Evolutionary conservation across 257 asterid species (phyloP), one percentile per base, ranked within the genome.

Genomic region (Apocynum venetum): DNA sequence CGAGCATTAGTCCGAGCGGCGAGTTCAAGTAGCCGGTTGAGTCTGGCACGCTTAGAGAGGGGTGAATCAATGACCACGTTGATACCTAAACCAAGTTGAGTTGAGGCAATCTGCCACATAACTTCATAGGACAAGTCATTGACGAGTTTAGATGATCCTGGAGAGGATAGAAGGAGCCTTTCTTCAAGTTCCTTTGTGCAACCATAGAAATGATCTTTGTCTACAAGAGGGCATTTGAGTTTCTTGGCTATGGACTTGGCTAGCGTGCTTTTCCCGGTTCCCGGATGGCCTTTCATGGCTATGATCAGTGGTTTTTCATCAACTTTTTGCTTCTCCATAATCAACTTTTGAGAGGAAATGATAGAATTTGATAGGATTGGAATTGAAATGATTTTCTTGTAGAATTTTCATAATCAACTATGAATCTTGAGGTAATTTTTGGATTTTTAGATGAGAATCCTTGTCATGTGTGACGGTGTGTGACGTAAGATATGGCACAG

Each of bases 241-340:
- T 80, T 20, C 63, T 70, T 85, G 10, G 97, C 92, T 25, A 89
- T 40, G 78, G 90, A 88, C 56, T 49, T 65, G 31, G 96, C 96
- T 6, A 89, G 74, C 6, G 97, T 89, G 87, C 84, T 88, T 83
- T 91, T 91, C 0, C 97, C 97, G n/a, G 89, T 89, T 2, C 97
- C 97, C 2, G 96, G 97, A 82, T 92, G 97, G 43, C 97, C 97
- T 80, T 92, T 92, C 96, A 92, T 87, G 19, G 96, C 96, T 80
- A 92, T 86, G 83, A 92, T 59, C 14, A 80, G 70, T 53, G 84
- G 87, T 57, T 55, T 77, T 60, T 76, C 82, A 68, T 43, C 75
- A 6, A 9, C 74, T 52, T 65, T 71, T 72, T 43, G 67, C 4
- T 2, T 76, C 74, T 80, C 87, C 90, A 81, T 84, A 6, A 0